These are phyloP conservation scores for Mortierella sp. DNA, from an alignment of 371 early-diverging fungal genomes.

Conservation along the genomic window DNA sequence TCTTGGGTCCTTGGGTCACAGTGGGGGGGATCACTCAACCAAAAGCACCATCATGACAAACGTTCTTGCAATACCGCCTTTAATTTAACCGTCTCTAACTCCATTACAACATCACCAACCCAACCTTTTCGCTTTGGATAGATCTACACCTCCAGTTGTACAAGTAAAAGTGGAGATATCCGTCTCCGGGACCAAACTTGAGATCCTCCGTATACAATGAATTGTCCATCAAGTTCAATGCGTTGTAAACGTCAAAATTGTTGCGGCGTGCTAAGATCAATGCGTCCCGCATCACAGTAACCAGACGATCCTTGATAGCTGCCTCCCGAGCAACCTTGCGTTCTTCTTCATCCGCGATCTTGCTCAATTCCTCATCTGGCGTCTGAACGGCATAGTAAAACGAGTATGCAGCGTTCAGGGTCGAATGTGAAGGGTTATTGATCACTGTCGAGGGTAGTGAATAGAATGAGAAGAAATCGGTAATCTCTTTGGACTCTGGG, in stretches of 20 bases:
- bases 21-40: too few relatives aligned
- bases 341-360: conserved; percentile 53
- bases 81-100: too few relatives aligned
- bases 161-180: conserved; percentile 92
- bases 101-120: conserved; percentile 88
- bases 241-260: conserved; percentile 92
- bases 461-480: conserved; percentile 94
- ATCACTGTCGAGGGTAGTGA: conserved; percentile 91
- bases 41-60: too few relatives aligned
- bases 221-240: conserved; percentile 91
- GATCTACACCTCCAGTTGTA: conserved; percentile 92
- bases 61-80: too few relatives aligned
- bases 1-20: too few relatives aligned
- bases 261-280: conserved; percentile 81
- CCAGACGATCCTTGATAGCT: conserved; percentile 65
- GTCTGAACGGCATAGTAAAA: conserved; percentile 90
- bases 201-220: conserved; percentile 76
- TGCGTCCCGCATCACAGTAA: conserved; percentile 75
- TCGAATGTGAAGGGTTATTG: conserved; percentile 76
- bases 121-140: conserved; percentile 76
- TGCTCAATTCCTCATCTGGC: conserved; percentile 54
- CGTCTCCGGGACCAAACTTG: conserved; percentile 94
- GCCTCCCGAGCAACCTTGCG: conserved; percentile 52
- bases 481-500: conserved; percentile 68
- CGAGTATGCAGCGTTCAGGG: conserved; percentile 91